Evolutionary conservation across 495 filamentous ascomycete species (phyloP), one percentile per base, ranked within the genome.

Genomic region (Cudoniella acicularis): DNA sequence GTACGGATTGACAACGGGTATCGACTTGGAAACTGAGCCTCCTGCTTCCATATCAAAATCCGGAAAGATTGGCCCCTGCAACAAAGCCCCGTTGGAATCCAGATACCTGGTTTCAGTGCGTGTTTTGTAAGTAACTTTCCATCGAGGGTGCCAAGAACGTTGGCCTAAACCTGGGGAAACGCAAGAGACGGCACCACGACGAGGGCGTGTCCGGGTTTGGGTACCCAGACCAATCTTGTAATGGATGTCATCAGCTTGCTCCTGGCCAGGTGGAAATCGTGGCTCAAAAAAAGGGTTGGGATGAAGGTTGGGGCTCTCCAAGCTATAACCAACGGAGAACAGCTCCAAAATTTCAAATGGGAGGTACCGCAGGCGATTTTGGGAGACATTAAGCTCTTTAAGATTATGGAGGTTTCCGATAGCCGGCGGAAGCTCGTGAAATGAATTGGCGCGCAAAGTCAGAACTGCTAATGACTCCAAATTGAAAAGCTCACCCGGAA

Each of bases 311-410:
- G 82, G 52, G 0, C 57, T 69, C 1, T 53, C 54, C 16, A 82
- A 69, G 41, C 67, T 72, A 52, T 64, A 61, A 8, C 64, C 72
- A 11, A 47, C 69, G 10, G 73, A 70, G 41, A 91, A 69, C 1
- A 91, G 70, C 52, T 75, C 72, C 1, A 91, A 73, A 0, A 93
- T 68, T 64, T 92, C 89, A 69, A 78, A 87, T 0, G 91, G 91
- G 4, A 96, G 79, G 53, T 71, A 83, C 3, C 73, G 73, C 9
- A 96, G 76, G n/a, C 70, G 64, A 61, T 94, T 94, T 46, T 87
- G 77, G 4, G 86, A 80, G 13, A 96, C 57, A 54, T 92, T 92
- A 8, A 94, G 76, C 26, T 84, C 79, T 63, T 79, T 70, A 3
- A 96, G 73, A 43, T 84, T 82, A 3, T 67, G 74, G 13, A 95